Percentiles rank a stretch among this genome's conserved stretches.
Evolutionary conservation across 768 basidiomycete genomes (phyloP).

Genomic region (Ramaria sp.): DNA sequence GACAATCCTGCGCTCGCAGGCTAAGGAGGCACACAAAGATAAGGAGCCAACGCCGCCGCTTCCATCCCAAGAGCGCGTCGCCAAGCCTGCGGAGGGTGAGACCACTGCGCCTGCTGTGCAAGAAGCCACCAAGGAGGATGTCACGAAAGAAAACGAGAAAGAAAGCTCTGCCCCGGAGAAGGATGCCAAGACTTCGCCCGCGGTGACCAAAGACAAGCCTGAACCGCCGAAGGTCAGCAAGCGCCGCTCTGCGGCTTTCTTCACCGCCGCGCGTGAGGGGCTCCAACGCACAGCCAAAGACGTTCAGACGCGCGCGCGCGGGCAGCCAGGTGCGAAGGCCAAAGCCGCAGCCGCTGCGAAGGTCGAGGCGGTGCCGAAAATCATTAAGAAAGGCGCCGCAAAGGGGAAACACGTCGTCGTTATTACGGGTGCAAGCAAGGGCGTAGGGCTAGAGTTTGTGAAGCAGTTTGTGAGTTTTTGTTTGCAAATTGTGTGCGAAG

Average conservation of each 20-base stretch:
- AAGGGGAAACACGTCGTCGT: conserved; percentile 6
- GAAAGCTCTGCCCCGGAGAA: not conserved
- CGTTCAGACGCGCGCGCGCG: not conserved
- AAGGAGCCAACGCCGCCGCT: not conserved
- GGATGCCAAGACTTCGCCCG: not conserved
- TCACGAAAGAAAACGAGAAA: not conserved
- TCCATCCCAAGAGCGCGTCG: not conserved
- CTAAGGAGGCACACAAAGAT: not conserved
- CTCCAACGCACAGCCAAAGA: not conserved
- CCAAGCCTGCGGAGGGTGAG: not conserved
- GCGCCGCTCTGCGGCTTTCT: not conserved
- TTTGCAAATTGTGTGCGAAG: not conserved
- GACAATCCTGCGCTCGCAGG: not conserved
- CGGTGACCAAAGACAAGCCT: not conserved
- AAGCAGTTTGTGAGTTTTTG: conserved; percentile 7
- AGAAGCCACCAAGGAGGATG: not conserved
- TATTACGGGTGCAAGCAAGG: conserved; percentile 6
- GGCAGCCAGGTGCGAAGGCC: not conserved
- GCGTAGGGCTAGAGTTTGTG: conserved; percentile 3
- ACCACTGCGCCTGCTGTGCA: not conserved
- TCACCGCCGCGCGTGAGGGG: not conserved
- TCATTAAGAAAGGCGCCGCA: conserved; percentile 6
- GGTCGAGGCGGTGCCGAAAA: not conserved
- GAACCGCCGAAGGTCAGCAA: not conserved
- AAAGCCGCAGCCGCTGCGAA: not conserved